phyloP scores from a whole-genome alignment of 2,329 filamentous ascomycete genomes.

The Hymenoscyphus fructigenus region DNA sequence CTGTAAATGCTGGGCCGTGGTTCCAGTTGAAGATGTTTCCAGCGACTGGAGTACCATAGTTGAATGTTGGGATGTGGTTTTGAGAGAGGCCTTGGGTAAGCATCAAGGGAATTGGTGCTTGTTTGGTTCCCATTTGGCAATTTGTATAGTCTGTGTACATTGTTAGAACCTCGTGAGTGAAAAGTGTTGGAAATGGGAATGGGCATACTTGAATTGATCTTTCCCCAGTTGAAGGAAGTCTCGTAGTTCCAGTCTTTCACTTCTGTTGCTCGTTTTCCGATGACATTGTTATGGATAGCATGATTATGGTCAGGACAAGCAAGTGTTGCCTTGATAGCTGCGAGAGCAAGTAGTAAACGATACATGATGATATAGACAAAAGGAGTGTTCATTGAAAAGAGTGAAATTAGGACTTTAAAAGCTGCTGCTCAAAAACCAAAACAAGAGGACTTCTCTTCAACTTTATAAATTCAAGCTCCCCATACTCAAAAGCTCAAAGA shows the following conservation, averaged over 20 bases:
- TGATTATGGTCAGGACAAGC: slow-evolving; percentile 28
- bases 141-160: slow-evolving; percentile 39
- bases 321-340: slow-evolving; percentile 15
- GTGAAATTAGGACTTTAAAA: too few relatives aligned
- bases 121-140: slow-evolving; percentile 51
- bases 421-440: too few relatives aligned
- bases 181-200: background rate
- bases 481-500: too few relatives aligned
- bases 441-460: too few relatives aligned
- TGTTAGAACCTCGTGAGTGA: slow-evolving; percentile 9
- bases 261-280: slow-evolving; percentile 16
- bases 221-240: slow-evolving; percentile 43
- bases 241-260: slow-evolving; percentile 37
- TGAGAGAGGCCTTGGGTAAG: slow-evolving; percentile 42
- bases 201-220: slow-evolving; percentile 34
- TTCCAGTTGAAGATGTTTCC: slow-evolving; percentile 50
- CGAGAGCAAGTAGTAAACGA: slow-evolving; percentile 9
- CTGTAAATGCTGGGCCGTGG: slow-evolving; percentile 47
- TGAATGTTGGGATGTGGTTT: slow-evolving; percentile 43
- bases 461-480: too few relatives aligned
- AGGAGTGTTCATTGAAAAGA: too few relatives aligned
- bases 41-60: slow-evolving; percentile 39
- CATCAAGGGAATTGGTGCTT: slow-evolving; percentile 48
- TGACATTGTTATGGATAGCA: slow-evolving; percentile 12
- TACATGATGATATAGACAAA: slow-evolving; percentile 2